Evolutionary conservation across 2,329 filamentous ascomycete species (phyloP), one percentile per base, ranked within the genome.

Genomic region (Coniosporium tulheliwenetii): DNA sequence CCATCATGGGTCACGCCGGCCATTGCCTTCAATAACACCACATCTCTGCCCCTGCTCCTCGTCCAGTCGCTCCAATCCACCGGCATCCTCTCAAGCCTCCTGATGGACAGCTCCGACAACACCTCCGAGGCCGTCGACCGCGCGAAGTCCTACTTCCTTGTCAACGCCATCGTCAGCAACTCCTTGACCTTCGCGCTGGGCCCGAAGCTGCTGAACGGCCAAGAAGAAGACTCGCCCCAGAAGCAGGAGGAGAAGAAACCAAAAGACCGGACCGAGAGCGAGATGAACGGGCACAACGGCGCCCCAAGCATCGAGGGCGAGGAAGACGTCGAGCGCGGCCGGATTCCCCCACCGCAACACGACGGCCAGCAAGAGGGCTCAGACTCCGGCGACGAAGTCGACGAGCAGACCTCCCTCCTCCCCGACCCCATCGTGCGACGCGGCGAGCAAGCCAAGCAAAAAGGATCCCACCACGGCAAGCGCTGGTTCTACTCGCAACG

Each of bases 111-210:
- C 48, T 49, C 65, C 54, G 61, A 70, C 47, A 53, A 62, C 2
- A 54, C 59, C 2, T 48, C 56, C 2, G 59, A 61, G 2, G 73
- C 72, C 0, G 60, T 80, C 10, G 66, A 71, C 40, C 63, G 77
- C 8, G 75, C 75, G 5, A 74, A 79, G 51, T 73, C 71, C 10
- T 81, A 79, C 53, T 79, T 81, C 50, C 58, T 81, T 3, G 69
- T 81, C 43, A 79, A 76, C 46, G 69, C 76, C 3, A 79, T 78
- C 41, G 63, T 81, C 8, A 70, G 67, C 35, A 79, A 76, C 49
- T 73, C 69, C 40, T 56, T 81, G 43, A 80, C 76, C 0, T 81
- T 81, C 52, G 73, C 73, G 0, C 59, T 81, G 2, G 77, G 76
- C 0, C 76, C 77, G 1, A 61, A 67, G 10, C 59, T 81, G 33